Evolutionary conservation across 306 rosid species (phyloP).

Genomic region (Abrus pulchellus): DNA sequence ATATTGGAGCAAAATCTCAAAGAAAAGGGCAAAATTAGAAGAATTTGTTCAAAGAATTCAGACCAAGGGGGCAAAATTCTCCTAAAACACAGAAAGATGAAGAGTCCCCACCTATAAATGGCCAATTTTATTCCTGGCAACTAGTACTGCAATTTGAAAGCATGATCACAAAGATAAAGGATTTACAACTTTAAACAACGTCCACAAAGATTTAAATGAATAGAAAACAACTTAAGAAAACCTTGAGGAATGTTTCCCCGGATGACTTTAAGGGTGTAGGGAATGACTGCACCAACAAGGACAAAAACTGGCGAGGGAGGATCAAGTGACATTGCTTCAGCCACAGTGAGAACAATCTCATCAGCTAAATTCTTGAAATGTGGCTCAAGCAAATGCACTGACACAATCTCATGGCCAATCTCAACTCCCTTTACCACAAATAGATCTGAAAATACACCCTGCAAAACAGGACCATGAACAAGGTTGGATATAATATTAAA

Average conservation of each 20-base stretch:
- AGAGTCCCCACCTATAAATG: conserved; percentile 33
- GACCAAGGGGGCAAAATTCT: conserved; percentile 7
- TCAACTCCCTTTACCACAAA: conserved; percentile 85
- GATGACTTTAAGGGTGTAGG: conserved; percentile 78
- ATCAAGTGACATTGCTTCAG: conserved; percentile 93
- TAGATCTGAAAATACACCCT: conserved; percentile 96
- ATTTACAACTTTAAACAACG: conserved; percentile 29
- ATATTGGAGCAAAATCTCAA: background rate
- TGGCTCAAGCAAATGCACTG: conserved; percentile 85
- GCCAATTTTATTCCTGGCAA: conserved; percentile 20
- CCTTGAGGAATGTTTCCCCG: conserved; percentile 87
- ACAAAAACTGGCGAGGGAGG: conserved; percentile 96
- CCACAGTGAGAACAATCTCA: conserved; percentile 86
- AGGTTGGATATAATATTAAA: conserved; percentile 34
- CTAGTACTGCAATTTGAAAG: conserved; percentile 34
- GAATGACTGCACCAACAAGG: conserved; percentile 79
- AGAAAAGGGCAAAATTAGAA: conserved; percentile 29
- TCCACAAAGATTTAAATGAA: conserved; percentile 40
- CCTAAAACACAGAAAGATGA: conserved; percentile 36
- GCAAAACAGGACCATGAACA: conserved; percentile 56
- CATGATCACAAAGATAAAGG: conserved; percentile 23
- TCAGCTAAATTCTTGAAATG: conserved; percentile 69
- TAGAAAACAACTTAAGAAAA: conserved; percentile 47
- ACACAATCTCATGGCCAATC: conserved; percentile 89
- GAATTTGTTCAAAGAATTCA: conserved; percentile 21